These are phyloP conservation scores for Blastomyces gilchristii DNA, from an alignment of 2,329 filamentous ascomycete genomes.

Conservation along the genomic window DNA sequence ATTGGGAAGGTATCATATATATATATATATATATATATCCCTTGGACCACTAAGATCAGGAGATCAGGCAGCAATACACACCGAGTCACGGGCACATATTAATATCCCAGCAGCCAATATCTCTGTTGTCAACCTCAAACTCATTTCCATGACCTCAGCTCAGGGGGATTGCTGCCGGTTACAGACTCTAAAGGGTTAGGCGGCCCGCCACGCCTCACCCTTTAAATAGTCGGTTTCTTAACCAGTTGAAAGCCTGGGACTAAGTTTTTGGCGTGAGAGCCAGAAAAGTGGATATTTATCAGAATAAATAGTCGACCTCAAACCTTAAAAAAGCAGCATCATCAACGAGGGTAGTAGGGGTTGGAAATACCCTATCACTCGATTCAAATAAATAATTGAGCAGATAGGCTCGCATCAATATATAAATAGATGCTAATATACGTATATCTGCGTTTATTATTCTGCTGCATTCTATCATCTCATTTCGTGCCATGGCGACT, in stretches of 20 bases:
- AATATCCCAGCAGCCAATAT: neutral
- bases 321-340: neutral
- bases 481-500: neutral
- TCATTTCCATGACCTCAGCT: too few species aligned
- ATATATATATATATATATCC: neutral
- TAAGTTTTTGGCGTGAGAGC: too few species aligned
- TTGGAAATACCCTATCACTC: neutral
- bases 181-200: too few species aligned
- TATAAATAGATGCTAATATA: neutral
- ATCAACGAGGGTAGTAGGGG: too few species aligned
- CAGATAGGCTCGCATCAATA: neutral
- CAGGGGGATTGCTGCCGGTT: too few species aligned
- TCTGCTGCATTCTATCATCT: too few species aligned
- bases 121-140: too few species aligned
- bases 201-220: too few species aligned
- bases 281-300: too few species aligned
- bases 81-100: neutral
- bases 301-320: neutral
- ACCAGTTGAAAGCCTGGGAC: neutral
- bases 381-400: neutral
- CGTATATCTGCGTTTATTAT: neutral
- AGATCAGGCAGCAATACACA: neutral
- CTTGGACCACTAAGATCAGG: neutral
- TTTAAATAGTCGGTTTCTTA: too few species aligned
- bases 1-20: neutral